Evolutionary conservation across 495 filamentous ascomycete genomes (phyloP), one percentile per base, ranked within the genome.

Genomic region (Xanthoparmelia taractica): DNA sequence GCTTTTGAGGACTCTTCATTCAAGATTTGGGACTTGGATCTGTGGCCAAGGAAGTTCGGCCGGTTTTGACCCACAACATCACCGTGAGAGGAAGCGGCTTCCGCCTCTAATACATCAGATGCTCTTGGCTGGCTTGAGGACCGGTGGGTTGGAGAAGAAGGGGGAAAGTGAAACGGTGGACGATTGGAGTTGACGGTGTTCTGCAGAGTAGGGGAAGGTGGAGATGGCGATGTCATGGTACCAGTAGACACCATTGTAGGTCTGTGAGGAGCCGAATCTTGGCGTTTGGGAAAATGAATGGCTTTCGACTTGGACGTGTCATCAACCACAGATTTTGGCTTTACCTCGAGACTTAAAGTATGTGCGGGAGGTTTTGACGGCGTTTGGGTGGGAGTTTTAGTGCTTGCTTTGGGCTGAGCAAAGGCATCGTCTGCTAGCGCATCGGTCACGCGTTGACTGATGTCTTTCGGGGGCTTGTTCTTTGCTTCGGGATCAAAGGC

Each of bases 361-460:
- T 34, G 29, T 29, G 77, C 70, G 27, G 73, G 66, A 4, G 68
- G 43, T 52, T 76, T 54, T 54, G 50, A 54, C 27, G 50, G 69
- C 11, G 72, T 68, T 20, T 41, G 58, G 67, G 66, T 45, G 70
- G 69, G 23, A 65, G 65, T 68, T 33, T 67, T 68, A 40, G 74
- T 70, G 33, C 76, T 73, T 25, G 74, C 68, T 45, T 74, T 69
- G 37, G 73, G 77, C 64, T 77, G 80, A 66, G 75, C 84, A 74
- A 96, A 96, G 36, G 89, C 95, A 68, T 96, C 87, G 69, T 97
- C 95, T 12, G 92, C 95, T 38, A 97, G 75, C 36, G 86, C 87
- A 69, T 92, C 86, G 10, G 90, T 87, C 31, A 96, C 87, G 59
- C 89, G 78, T 69, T 88, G 84, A 41, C 82, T 85, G 33, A 96